A percentile compares a stretch with the other conserved stretches of the same genome.
phyloP scores from a whole-genome alignment of 352 stramenopile species.

The Phytopythium kandeliae region DNA sequence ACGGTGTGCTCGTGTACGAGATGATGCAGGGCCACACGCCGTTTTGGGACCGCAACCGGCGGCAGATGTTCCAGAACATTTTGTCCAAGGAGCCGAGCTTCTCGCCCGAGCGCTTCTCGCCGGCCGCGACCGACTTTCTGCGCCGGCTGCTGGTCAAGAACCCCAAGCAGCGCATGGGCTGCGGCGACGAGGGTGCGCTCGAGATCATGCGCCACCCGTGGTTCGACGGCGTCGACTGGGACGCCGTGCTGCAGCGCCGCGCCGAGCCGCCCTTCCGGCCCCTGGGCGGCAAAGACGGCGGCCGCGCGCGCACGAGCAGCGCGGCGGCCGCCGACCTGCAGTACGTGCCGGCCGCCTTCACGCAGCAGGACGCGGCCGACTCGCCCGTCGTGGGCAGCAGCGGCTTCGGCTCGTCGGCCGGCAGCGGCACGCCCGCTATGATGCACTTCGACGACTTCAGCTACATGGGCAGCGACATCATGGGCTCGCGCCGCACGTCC shows the following conservation, averaged over 20 bases:
- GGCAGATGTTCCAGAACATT: slow-evolving; percentile 86
- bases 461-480: slow-evolving; percentile 86
- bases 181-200: slow-evolving; percentile 43
- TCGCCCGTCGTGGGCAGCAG: slow-evolving; percentile 58
- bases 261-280: slow-evolving; percentile 72
- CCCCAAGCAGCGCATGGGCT: slow-evolving; percentile 55
- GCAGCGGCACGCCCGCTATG: slow-evolving; percentile 48
- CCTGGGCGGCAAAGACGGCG: slow-evolving; percentile 27
- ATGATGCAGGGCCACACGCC: slow-evolving; percentile 84
- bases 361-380: slow-evolving; percentile 79
- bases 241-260: slow-evolving; percentile 52
- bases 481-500: slow-evolving; percentile 74
- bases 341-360: slow-evolving; percentile 79
- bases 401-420: slow-evolving; percentile 24
- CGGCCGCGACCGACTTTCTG: slow-evolving; percentile 59
- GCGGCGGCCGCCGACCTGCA: slow-evolving; percentile 52
- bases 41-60: slow-evolving; percentile 82
- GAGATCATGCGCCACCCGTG: slow-evolving; percentile 84
- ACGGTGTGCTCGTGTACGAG: slow-evolving; percentile 81
- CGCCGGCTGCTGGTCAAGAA: slow-evolving; percentile 72
- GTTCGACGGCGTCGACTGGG: slow-evolving; percentile 78
- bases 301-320: slow-evolving; percentile 36
- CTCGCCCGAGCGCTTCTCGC: slow-evolving; percentile 55
- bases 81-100: slow-evolving; percentile 65
- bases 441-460: slow-evolving; percentile 88